These are phyloP conservation scores for Apiotrichum domesticum DNA, from an alignment of 1,284 basidiomycete species.

Conservation along the genomic window DNA sequence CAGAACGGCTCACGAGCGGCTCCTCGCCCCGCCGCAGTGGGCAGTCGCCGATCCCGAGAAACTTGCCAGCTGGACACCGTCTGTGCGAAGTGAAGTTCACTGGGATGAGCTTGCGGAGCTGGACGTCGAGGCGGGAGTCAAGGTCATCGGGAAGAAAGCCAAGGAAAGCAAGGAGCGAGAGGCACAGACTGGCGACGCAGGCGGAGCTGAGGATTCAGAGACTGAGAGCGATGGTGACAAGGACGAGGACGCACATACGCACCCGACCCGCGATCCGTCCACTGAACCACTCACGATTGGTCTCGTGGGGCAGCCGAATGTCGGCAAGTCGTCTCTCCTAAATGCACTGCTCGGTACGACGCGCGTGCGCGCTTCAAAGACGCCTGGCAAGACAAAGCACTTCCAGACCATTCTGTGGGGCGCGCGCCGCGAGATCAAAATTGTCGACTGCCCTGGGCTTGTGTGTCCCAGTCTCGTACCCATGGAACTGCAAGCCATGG, in stretches of 20 bases:
- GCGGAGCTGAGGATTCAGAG: constrained; percentile 5
- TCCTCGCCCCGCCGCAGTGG: constrained; percentile 63
- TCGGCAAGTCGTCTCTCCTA: constrained; percentile 83
- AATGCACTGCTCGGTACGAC: constrained; percentile 82
- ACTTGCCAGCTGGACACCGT: constrained; percentile 61
- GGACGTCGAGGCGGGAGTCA: constrained; percentile 29
- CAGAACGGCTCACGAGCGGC: constrained; percentile 59
- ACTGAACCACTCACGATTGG: constrained; percentile 70
- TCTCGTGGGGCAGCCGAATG: constrained; percentile 87
- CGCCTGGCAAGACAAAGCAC: constrained; percentile 93
- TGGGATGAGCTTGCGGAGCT: constrained; percentile 55
- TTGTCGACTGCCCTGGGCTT: constrained; percentile 79
- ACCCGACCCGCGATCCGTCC: constrained; percentile 27
- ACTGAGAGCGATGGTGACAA: constrained; percentile 32
- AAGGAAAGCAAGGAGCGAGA: constrained; percentile 14
- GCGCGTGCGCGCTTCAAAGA: constrained; percentile 77
- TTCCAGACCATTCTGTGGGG: constrained; percentile 84
- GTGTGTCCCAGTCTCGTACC: constrained; percentile 72
- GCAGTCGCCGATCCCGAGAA: constrained; percentile 54
- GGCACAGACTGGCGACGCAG: constrained; percentile 22
- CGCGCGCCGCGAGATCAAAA: constrained; percentile 61
- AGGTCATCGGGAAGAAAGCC: neutral
- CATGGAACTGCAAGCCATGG: constrained; percentile 67
- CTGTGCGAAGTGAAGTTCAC: constrained; percentile 59
- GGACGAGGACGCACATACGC: neutral